A percentile compares a stretch with the other conserved stretches of the same genome.
phyloP scores from a whole-genome alignment of 164 flowering plant genomes.

The Berberis vulgaris region DNA sequence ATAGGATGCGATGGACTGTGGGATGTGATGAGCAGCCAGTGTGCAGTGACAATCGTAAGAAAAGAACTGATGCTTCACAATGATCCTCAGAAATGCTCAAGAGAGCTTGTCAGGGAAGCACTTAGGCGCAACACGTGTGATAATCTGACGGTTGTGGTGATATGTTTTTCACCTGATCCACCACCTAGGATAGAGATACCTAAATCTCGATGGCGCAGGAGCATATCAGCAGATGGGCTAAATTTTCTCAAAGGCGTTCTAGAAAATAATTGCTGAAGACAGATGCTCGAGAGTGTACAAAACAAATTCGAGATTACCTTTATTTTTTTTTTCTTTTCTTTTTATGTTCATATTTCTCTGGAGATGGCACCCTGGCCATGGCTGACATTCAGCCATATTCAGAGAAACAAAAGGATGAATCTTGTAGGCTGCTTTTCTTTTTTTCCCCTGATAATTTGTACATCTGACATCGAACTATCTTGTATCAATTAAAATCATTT shows the following conservation, averaged over 20 bases:
- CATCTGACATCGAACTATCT: no score
- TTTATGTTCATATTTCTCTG: no score
- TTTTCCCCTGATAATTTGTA: no score
- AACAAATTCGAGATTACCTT: no score
- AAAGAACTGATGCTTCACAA: slow-evolving; percentile 83
- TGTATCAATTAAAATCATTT: no score
- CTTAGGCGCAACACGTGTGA: slow-evolving; percentile 76
- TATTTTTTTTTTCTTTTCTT: no score
- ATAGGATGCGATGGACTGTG: slow-evolving; percentile 94
- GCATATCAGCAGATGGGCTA: slow-evolving; percentile 81
- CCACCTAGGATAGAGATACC: slow-evolving; percentile 75
- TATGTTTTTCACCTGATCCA: slow-evolving; percentile 80
- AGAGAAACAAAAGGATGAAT: no score
- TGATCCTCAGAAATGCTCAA: slow-evolving; percentile 82
- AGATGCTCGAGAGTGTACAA: no score
- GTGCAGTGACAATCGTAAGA: slow-evolving; percentile 83
- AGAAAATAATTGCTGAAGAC: slow-evolving; percentile 21
- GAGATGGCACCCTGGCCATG: no score
- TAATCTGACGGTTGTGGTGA: slow-evolving; percentile 70
- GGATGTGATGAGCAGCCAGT: slow-evolving; percentile 98
- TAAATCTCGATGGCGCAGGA: slow-evolving; percentile 44
- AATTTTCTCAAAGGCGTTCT: slow-evolving; percentile 68
- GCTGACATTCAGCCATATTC: no score
- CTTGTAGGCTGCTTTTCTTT: no score
- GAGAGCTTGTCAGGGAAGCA: slow-evolving; percentile 82